A percentile compares a stretch with the other conserved stretches of the same genome.
Evolutionary conservation across 2,329 filamentous ascomycete genomes (phyloP).

Genomic region (Aspergillus latus): DNA sequence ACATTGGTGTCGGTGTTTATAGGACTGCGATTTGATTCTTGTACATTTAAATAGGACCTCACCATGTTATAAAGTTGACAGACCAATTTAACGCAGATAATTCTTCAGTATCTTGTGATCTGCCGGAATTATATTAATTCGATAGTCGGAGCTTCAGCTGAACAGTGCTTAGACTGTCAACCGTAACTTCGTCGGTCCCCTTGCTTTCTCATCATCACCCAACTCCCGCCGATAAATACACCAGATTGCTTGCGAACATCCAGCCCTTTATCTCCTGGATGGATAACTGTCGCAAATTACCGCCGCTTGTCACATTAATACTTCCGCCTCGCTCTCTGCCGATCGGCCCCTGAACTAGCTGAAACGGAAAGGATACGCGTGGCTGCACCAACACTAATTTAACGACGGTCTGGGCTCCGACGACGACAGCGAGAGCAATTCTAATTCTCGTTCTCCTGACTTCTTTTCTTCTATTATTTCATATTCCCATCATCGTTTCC

Average conservation of each 20-base stretch:
- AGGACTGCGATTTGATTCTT: conserved; percentile 16
- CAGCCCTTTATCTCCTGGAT: background rate
- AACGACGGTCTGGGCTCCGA: conserved; percentile 13
- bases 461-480: conserved; percentile 4
- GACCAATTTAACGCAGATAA: background rate
- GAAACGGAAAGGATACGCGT: conserved; percentile 23
- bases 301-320: background rate
- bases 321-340: conserved; percentile 1
- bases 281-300: background rate
- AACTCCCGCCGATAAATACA: background rate
- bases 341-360: conserved; percentile 18
- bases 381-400: conserved; percentile 14
- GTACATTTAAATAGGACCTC: conserved; percentile 10
- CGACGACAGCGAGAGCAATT: background rate
- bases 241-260: background rate
- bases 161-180: background rate
- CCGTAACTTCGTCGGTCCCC: background rate
- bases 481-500: background rate
- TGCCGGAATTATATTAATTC: too few relatives aligned
- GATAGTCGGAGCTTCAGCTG: background rate
- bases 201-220: background rate
- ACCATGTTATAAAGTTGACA: conserved; percentile 1
- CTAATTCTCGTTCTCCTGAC: conserved; percentile 7
- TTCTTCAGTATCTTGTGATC: too few relatives aligned
- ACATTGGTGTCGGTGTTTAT: conserved; percentile 19